Evolutionary conservation across 2,329 filamentous ascomycete species (phyloP).

Genomic region (Thielaviopsis populi): DNA sequence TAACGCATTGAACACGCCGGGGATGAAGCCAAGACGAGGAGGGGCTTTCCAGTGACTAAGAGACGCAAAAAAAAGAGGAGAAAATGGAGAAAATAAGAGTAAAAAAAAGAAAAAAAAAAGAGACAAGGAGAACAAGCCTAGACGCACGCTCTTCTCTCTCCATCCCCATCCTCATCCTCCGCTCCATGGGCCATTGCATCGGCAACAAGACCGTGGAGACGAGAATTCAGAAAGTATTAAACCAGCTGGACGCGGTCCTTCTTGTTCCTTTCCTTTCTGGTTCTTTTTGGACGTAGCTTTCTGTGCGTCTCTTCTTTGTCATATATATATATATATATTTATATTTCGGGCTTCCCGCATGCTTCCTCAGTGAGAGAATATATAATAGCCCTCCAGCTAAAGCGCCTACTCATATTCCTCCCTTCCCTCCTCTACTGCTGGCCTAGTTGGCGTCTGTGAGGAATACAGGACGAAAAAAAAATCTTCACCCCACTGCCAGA

Average conservation of each 20-base stretch:
- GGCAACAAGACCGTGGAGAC: neutral
- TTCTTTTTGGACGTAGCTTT: neutral
- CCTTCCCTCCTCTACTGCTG: neutral
- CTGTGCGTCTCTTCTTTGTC: too few species aligned
- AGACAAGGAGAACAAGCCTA: neutral
- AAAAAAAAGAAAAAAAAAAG: neutral
- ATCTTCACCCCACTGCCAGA: neutral
- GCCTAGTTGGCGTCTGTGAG: neutral
- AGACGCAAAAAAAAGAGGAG: neutral
- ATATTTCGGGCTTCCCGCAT: too few species aligned
- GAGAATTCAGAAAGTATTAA: slow-evolving; percentile 2
- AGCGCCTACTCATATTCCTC: neutral
- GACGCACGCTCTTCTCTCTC: neutral
- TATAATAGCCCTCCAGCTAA: neutral
- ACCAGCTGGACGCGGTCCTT: neutral
- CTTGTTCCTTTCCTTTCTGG: neutral
- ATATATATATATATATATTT: too few species aligned
- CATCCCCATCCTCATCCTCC: too few species aligned
- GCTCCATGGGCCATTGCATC: neutral
- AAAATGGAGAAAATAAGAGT: neutral
- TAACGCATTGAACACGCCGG: neutral
- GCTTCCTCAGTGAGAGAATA: too few species aligned
- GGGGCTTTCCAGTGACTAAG: neutral
- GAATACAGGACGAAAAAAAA: neutral
- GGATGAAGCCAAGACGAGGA: neutral